These are phyloP conservation scores for Bruguiera gymnorhiza DNA, from an alignment of 345 rosid species.

Conservation along the genomic window DNA sequence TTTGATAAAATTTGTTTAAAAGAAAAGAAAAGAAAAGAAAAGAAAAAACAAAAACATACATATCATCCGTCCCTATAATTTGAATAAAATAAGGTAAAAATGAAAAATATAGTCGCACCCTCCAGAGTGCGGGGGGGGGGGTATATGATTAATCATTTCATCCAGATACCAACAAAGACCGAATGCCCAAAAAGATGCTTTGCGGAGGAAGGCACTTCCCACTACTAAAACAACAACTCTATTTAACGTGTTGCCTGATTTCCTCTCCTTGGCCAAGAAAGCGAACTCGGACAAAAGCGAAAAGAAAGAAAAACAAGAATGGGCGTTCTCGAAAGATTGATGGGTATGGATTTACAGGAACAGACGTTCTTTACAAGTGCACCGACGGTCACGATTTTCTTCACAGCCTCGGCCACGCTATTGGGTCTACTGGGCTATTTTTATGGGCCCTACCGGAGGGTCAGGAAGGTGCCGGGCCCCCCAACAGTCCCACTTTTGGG, in stretches of 20 bases:
- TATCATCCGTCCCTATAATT: no score
- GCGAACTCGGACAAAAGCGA: no score
- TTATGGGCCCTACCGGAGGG: slow-evolving; percentile 37
- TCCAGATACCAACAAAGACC: slow-evolving; percentile 20
- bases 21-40: no score
- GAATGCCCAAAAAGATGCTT: slow-evolving; percentile 24
- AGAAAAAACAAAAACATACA: no score
- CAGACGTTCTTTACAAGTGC: slow-evolving; percentile 6
- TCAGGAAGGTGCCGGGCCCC: slow-evolving; percentile 28
- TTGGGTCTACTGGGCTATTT: slow-evolving; percentile 43
- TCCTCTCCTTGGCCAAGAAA: not conserved
- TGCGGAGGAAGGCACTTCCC: not conserved
- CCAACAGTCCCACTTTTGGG: slow-evolving; percentile 32
- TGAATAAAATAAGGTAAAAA: no score
- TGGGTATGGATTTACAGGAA: slow-evolving; percentile 6
- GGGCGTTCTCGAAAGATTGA: not conserved
- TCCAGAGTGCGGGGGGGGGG: no score
- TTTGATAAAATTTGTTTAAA: no score
- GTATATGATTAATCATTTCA: not conserved
- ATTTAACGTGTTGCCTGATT: not conserved
- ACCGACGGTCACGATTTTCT: slow-evolving; percentile 10
- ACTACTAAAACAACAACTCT: no score
- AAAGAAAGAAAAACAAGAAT: no score
- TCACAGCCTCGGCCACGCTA: slow-evolving; percentile 25
- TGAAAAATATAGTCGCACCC: no score